Conservation (phyloP, 805 yeast genomes). For the Wickerhamomyces queroliae region DNA sequence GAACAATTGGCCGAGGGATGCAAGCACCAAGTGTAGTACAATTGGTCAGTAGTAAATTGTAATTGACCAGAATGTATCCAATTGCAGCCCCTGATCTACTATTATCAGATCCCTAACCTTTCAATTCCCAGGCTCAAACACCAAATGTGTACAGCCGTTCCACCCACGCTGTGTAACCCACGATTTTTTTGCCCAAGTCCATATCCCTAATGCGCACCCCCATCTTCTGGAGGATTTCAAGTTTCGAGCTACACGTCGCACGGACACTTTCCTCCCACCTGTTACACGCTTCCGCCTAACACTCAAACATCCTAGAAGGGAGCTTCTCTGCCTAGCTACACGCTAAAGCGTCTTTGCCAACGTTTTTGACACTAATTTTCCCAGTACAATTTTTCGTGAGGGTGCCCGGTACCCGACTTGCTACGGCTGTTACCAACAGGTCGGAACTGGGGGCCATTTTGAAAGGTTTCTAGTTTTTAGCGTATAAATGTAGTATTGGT, state of each 20-base stretch:
- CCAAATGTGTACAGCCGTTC: not conserved
- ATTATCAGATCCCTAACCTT: too few species aligned
- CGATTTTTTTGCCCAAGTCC: not conserved
- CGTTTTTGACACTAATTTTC: not conserved
- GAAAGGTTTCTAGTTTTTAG: too few species aligned
- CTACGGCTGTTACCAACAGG: not conserved
- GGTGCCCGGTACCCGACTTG: constrained; percentile 1
- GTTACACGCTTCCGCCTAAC: not conserved
- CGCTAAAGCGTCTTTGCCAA: not conserved
- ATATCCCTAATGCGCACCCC: not conserved
- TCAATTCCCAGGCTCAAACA: too few species aligned
- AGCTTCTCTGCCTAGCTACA: not conserved
- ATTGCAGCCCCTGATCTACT: not conserved
- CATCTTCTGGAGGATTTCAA: not conserved
- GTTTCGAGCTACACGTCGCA: too few species aligned
- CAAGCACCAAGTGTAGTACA: too few species aligned
- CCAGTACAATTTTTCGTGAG: not conserved
- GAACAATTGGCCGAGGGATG: too few species aligned
- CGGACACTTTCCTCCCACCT: not conserved
- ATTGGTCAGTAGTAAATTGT: too few species aligned
- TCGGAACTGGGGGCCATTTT: not conserved
- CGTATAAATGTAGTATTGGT: too few species aligned
- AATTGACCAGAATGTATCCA: not conserved
- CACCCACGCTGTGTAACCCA: not conserved
- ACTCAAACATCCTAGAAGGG: not conserved